These are phyloP conservation scores for Fusarium sarcochroum DNA, from an alignment of 2,329 filamentous ascomycete species.

Conservation along the genomic window DNA sequence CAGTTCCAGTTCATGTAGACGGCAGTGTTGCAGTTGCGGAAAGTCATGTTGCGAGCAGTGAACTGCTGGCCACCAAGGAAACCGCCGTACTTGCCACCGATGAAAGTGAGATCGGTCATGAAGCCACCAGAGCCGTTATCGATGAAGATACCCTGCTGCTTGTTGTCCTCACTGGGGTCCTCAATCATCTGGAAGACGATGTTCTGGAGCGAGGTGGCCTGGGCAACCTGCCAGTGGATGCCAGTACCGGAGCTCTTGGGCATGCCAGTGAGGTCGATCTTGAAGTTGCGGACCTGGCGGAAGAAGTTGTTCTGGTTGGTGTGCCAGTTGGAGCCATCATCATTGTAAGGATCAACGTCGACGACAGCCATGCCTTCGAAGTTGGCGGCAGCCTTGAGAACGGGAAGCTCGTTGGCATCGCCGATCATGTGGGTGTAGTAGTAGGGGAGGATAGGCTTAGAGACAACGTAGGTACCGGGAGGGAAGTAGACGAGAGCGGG, in stretches of 20 bases:
- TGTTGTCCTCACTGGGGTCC: constrained; percentile 74
- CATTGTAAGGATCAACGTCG: constrained; percentile 86
- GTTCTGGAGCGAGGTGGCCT: constrained; percentile 85
- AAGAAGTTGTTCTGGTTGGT: constrained; percentile 90
- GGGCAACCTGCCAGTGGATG: constrained; percentile 90
- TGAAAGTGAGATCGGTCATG: constrained; percentile 86
- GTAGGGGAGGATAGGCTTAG: constrained; percentile 82
- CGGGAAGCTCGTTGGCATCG: constrained; percentile 79
- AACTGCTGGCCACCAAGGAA: constrained; percentile 92
- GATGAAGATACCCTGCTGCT: constrained; percentile 85
- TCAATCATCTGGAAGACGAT: constrained; percentile 84
- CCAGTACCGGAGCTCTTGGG: constrained; percentile 73
- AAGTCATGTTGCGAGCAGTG: constrained; percentile 84
- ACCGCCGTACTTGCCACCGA: constrained; percentile 82
- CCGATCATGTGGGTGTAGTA: constrained; percentile 97
- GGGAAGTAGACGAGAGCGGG: constrained; percentile 95
- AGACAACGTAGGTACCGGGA: constrained; percentile 86
- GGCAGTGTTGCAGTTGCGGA: constrained; percentile 85
- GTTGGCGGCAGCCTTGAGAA: constrained; percentile 78
- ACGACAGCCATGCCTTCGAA: constrained; percentile 92
- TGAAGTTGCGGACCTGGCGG: constrained; percentile 85
- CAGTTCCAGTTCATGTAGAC: constrained; percentile 95
- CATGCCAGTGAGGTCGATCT: constrained; percentile 80
- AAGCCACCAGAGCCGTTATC: constrained; percentile 89
- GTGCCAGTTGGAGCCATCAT: constrained; percentile 78